A percentile compares a stretch with the other conserved stretches of the same genome.
Evolutionary conservation across 371 early-diverging fungal genomes (phyloP).

Genomic region (Zychaea mexicana): DNA sequence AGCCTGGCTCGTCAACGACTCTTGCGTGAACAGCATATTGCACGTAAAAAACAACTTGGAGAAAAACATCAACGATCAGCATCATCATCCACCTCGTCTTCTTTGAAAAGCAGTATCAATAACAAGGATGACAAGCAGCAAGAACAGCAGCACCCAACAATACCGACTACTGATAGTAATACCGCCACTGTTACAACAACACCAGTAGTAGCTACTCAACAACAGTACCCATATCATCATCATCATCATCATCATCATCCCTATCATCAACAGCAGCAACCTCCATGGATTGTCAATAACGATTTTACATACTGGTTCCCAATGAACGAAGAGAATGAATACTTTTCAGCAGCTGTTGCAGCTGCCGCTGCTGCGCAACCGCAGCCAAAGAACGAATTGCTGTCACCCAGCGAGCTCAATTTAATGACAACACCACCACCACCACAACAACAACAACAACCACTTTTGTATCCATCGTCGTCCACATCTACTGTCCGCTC

Average conservation of each 20-base stretch:
- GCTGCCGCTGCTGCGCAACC: background rate
- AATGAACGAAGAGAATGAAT: background rate
- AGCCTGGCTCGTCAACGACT: constrained; percentile 38
- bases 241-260: too few relatives aligned
- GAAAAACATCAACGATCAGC: background rate
- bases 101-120: too few relatives aligned
- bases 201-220: too few relatives aligned
- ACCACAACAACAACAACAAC: constrained; percentile 4
- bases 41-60: constrained; percentile 27
- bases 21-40: constrained; percentile 34
- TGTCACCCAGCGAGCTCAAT: background rate
- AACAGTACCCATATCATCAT: too few relatives aligned
- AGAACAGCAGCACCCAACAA: background rate
- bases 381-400: background rate
- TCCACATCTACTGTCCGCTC: constrained; percentile 6
- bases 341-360: background rate
- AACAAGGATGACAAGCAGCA: background rate
- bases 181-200: too few relatives aligned
- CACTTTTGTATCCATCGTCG: constrained; percentile 3
- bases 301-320: background rate
- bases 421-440: background rate
- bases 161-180: too few relatives aligned
- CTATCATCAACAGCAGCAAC: background rate
- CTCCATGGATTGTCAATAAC: background rate
- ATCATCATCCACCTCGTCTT: background rate